Evolutionary conservation across 805 yeast genomes (phyloP), one percentile per base, ranked within the genome.

Genomic region (Torulaspora maleeae): DNA sequence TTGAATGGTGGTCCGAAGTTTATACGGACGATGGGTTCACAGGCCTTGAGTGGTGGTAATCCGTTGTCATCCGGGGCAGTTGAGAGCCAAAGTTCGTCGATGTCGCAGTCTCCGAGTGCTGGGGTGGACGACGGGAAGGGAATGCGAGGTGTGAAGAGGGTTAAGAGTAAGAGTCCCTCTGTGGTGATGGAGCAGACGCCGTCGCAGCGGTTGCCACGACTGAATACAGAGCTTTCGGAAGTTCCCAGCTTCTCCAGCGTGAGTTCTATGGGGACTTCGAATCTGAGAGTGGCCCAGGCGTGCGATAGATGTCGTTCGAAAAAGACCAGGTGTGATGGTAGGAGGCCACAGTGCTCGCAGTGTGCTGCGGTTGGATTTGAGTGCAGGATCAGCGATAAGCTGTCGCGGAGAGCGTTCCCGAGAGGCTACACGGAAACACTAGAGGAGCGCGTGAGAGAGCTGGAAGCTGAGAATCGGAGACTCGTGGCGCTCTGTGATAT

Each of bases 391-490:
- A 81, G 90, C 13, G 96, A 89, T 60, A 83, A 83, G 54, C 71
- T 89, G n/a, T 78, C 90, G 0, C 74, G 96, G 47, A 72, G 90
- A 51, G 91, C 95, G 0, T 89, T 83, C 58, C 96, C 96, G 0
- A 75, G 95, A 60, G 96, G 96, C 0, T 89, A 89, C 58, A 89
- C 96, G 0, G 96, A 89, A 66, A 82, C 89, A 2, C 64, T 89
- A 43, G 97, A 89, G 61, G 95, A 87, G 58, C 71, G 95, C 41
- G 82, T 89, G n/a, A 72, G 96, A 40, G 93, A 84, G 59, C 71
- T 90, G 17, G 95, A 88, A 62, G 77, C 83, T 3, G 95, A 88
- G 57, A 87, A 86, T 61, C 78, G 79, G 51, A 76, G 84, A 56
- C 65, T 89, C 22, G 72, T 76, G 27, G 84, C 86, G 4, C 36